Conservation (phyloP, 805 yeast species). For the Pichia phayaonensis region DNA sequence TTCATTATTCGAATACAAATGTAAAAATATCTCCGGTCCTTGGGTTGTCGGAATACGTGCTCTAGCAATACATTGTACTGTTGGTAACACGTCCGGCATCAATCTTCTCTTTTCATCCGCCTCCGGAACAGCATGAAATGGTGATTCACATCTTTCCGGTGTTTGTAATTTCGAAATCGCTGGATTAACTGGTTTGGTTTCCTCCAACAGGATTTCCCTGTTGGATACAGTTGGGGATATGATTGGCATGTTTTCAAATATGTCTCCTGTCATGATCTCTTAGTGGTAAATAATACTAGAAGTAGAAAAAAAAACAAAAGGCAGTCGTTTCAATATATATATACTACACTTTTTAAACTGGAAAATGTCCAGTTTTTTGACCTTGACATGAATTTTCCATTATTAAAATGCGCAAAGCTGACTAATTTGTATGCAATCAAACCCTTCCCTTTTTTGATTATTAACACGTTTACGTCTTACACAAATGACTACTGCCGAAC, state of each 20-base stretch:
- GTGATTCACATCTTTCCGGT: not conserved
- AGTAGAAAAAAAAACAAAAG: too few relatives aligned
- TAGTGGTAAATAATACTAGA: too few relatives aligned
- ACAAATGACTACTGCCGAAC: too few relatives aligned
- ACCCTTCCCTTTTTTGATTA: too few relatives aligned
- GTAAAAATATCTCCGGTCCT: conserved; percentile 91
- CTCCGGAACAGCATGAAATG: conserved; percentile 6
- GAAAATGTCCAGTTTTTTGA: too few relatives aligned
- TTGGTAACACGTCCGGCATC: conserved; percentile 55
- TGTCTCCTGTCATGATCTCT: conserved; percentile 3
- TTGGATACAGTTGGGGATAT: conserved; percentile 31
- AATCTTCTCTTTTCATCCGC: conserved; percentile 28
- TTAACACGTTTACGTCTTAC: too few relatives aligned
- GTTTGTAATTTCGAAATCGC: not conserved
- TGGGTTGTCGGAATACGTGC: conserved; percentile 95
- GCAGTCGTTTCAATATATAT: too few relatives aligned
- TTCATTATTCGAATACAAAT: conserved; percentile 74
- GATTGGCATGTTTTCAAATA: conserved; percentile 20
- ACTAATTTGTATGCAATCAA: too few relatives aligned
- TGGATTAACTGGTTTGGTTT: not conserved
- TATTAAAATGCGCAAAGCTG: too few relatives aligned
- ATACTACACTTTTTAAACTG: too few relatives aligned
- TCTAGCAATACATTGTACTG: conserved; percentile 80
- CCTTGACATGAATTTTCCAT: too few relatives aligned
- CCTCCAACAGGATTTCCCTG: not conserved